Base-by-base conservation (phyloP, 352 stramenopile genomes). In the Phytophthora lateralis region DNA sequence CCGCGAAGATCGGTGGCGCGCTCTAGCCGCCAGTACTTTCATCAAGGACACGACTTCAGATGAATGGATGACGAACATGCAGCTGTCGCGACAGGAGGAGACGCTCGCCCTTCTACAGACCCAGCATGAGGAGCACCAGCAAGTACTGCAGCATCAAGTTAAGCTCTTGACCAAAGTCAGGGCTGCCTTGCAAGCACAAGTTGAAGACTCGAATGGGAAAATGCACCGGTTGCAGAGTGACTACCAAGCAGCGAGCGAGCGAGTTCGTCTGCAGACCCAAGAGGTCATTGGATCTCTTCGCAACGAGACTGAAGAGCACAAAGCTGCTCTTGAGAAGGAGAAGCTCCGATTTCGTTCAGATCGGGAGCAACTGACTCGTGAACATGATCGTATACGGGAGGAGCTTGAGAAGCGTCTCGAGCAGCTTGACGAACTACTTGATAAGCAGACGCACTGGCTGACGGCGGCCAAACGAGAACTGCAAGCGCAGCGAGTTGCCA, bases 21-120 rank as follows among this genome's bases (percentile, higher is more conserved):
- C 41, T 6, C 54, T 93, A 11, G 76, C 76, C 15, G 60, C 67
- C 0, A 66, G 75, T 8, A 57, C 77, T 15, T 54, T 90, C 11
- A 66, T 89, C n/a, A 80, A 84, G 10, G 79, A 89, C 64, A 75
- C 56, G 18, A 71, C 72, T 0, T 91, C 82, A 1, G 71, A 90
- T 24, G 73, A 87, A 35, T 93, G 85, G 85, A 87, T 93, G 73
- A 89, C 79, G 1, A 55, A 41, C 6, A 73, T 75, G 63, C 85
- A 91, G 42, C 55, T 63, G 14, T 76, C 75, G 14, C 79, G 82
- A 1, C 82, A 90, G 17, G 81, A 89, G 15, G 53, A 80, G 1
- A 69, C 71, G 24, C 27, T 89, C 18, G 49, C 67, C 17, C 26
- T 82, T n/a, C 50, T 90, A 2, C 66, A 85, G 37, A 60, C 67